phyloP scores from a whole-genome alignment of 176 grass and related monocot species.

The Cenchrus fungigraminus region DNA sequence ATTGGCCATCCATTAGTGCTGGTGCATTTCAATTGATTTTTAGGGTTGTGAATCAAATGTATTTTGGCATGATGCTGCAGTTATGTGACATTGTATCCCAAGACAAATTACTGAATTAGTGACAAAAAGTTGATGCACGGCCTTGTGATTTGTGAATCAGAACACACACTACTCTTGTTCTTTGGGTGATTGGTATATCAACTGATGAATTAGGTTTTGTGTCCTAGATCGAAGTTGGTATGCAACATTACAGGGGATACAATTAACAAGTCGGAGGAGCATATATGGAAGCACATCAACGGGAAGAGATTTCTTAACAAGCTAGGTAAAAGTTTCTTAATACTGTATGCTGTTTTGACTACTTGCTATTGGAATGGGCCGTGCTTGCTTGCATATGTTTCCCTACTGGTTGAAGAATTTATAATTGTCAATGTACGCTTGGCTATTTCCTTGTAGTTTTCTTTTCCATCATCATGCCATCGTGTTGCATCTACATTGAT shows the following conservation, averaged over 20 bases:
- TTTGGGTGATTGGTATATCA: neutral
- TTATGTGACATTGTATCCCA: neutral
- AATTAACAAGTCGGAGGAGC: conserved; percentile 82
- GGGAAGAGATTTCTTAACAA: conserved; percentile 88
- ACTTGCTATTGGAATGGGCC: neutral
- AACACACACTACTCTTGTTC: neutral
- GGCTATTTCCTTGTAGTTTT: neutral
- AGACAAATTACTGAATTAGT: neutral
- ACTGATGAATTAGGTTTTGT: conserved; percentile 9
- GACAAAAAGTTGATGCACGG: neutral
- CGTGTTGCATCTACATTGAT: neutral
- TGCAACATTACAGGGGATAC: conserved; percentile 86
- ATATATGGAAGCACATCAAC: conserved; percentile 97
- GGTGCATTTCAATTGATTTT: neutral
- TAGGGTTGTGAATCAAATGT: conserved; percentile 19
- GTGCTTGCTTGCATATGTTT: conserved; percentile 3
- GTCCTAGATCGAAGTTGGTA: conserved; percentile 67
- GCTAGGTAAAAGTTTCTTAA: conserved; percentile 58
- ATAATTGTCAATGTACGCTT: neutral
- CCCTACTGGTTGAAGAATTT: neutral
- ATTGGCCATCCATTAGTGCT: neutral
- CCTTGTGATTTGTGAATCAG: neutral
- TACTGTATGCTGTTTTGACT: neutral
- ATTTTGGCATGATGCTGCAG: neutral
- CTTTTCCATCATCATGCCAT: neutral